These are phyloP conservation scores for Exsudoporus floridanus DNA, from an alignment of 1,284 basidiomycete genomes.

Conservation along the genomic window DNA sequence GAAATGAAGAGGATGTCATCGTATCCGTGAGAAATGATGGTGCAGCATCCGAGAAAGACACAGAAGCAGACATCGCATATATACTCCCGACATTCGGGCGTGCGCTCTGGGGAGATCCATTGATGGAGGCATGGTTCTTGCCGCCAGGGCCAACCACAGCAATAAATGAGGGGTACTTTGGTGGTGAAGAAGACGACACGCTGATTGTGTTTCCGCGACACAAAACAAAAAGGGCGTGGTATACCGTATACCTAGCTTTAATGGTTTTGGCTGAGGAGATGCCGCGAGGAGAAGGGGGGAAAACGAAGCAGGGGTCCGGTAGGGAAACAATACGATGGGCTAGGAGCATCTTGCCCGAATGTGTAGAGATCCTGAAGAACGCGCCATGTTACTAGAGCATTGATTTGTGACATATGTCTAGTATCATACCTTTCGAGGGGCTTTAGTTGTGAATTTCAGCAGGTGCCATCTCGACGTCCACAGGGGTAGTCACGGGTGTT, in stretches of 20 bases:
- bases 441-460: conserved; percentile 4
- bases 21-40: conserved; percentile 31
- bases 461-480: conserved; percentile 28
- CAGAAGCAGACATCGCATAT: conserved; percentile 37
- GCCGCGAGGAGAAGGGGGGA: background rate
- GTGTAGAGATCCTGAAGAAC: conserved; percentile 42
- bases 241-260: conserved; percentile 63
- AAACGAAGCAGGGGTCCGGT: background rate
- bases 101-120: conserved; percentile 73
- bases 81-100: conserved; percentile 52
- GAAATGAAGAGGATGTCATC: conserved; percentile 52
- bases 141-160: conserved; percentile 47
- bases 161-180: conserved; percentile 58
- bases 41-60: conserved; percentile 14
- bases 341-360: conserved; percentile 37
- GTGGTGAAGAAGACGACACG: conserved; percentile 41
- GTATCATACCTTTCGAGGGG: background rate
- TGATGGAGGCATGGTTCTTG: conserved; percentile 62
- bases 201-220: conserved; percentile 45
- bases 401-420: background rate
- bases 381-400: conserved; percentile 46
- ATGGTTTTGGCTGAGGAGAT: conserved; percentile 44
- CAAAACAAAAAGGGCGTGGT: conserved; percentile 68
- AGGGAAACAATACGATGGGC: conserved; percentile 43
- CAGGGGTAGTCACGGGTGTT: conserved; percentile 23